Base-by-base conservation (phyloP, 73 alveolate species). In the Stentor roeselii region DNA sequence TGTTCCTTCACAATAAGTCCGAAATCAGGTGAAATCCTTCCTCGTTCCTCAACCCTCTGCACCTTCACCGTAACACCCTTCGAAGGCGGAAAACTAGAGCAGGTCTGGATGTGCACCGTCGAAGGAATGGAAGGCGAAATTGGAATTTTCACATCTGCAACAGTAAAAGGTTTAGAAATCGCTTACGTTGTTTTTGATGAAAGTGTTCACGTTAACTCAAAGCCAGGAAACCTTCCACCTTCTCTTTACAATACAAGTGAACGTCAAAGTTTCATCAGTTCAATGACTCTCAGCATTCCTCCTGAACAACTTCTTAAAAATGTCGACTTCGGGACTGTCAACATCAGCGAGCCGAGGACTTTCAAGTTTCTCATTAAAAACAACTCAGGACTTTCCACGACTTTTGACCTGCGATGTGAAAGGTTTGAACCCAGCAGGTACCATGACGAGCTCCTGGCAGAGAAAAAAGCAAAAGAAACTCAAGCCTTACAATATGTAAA, bases 361-460 rank as follows among this genome's bases (percentile, higher is more conserved):
- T 74, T 88, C 75, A 91, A 89, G 78, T 91, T 91, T 75, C 78
- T 88, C 3, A 42, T 91, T 27, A 88, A 88, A 86, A 91, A 91
- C 80, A 87, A 78, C 32, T 88, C 94, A 36, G 96, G 96, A 1
- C 90, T 91, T 34, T 80, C 76, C 42, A 91, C 96, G 3, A 75
- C 86, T 4, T 91, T 91, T 74, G 87, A 82, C 59, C 87, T 91
- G 39, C 27, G 37, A 37, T 30, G 88, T 34, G 42, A 88, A 3
- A 86, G 36, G 0, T 91, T 60, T 85, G 96, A 91, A 50, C 96
- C 96, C 32, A 35, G 60, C 1, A 27, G 27, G 14, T 41, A 15
- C 15, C 75, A 76, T 27, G 84, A 76, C 6, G 75, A 76, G 39
- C 36, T 76, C 39, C 3, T 39, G 21, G 84, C 60, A 0, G 36